Conservation (phyloP, 1,284 basidiomycete genomes). For the Heterobasidion occidentale region DNA sequence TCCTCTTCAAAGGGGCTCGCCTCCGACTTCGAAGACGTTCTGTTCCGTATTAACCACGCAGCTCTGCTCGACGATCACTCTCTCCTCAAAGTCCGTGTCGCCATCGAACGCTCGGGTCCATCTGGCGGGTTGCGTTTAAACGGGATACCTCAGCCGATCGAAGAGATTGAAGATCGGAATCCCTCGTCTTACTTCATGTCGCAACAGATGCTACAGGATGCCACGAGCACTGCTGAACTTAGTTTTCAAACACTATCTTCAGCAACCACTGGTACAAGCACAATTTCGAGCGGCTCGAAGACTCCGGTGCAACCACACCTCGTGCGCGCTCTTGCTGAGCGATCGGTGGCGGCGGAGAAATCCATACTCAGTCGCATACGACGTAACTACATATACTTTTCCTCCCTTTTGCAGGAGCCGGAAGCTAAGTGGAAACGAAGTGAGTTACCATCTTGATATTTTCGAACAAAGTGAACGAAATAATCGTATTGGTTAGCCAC, state of each 20-base stretch:
- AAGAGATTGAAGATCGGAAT: conserved; percentile 57
- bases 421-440: conserved; percentile 95
- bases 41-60: conserved; percentile 67
- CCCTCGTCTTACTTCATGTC: conserved; percentile 46
- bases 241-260: conserved; percentile 61
- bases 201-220: conserved; percentile 58
- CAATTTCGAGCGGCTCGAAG: conserved; percentile 9
- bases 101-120: conserved; percentile 78
- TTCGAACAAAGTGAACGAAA: background rate
- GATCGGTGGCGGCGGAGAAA: conserved; percentile 63
- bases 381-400: conserved; percentile 97
- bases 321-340: conserved; percentile 32
- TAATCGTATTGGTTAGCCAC: conserved; percentile 40
- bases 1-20: conserved; percentile 15
- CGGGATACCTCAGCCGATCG: conserved; percentile 68
- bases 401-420: conserved; percentile 93
- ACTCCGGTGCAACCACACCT: conserved; percentile 28
- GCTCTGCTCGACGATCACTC: conserved; percentile 66
- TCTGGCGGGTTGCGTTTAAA: conserved; percentile 75
- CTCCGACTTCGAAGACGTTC: conserved; percentile 44
- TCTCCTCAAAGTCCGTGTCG: conserved; percentile 70
- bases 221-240: conserved; percentile 58
- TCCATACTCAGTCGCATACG: conserved; percentile 78
- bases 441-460: conserved; percentile 25
- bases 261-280: conserved; percentile 17